Conservation (phyloP, 805 yeast genomes). For the Barnettozyma populi region DNA sequence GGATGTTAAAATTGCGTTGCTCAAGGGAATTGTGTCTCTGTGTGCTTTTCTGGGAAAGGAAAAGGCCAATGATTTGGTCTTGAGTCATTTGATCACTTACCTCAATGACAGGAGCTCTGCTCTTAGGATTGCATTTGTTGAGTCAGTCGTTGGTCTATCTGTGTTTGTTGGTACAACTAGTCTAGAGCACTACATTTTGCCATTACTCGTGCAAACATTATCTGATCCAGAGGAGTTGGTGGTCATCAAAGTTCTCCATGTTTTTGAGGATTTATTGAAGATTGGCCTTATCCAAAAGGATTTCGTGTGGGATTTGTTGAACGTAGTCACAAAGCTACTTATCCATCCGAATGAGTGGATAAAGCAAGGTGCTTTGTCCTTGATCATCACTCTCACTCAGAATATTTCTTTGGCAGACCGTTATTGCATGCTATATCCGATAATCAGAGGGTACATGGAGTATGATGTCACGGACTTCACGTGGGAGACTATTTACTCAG, state of each 20-base stretch:
- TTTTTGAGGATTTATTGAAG: slow-evolving; percentile 49
- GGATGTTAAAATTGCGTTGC: slow-evolving; percentile 62
- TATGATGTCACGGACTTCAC: slow-evolving; percentile 68
- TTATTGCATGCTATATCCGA: slow-evolving; percentile 79
- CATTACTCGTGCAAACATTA: slow-evolving; percentile 76
- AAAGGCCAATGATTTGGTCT: slow-evolving; percentile 78
- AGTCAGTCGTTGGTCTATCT: slow-evolving; percentile 66
- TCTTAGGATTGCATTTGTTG: slow-evolving; percentile 65
- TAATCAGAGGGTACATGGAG: slow-evolving; percentile 67
- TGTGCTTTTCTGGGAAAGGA: slow-evolving; percentile 83
- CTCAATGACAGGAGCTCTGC: slow-evolving; percentile 71
- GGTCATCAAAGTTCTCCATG: slow-evolving; percentile 59
- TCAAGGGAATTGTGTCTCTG: slow-evolving; percentile 67
- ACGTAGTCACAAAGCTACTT: slow-evolving; percentile 47
- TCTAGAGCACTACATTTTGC: slow-evolving; percentile 82
- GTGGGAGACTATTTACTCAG: slow-evolving; percentile 61
- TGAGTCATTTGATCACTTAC: slow-evolving; percentile 89
- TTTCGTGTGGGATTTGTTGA: slow-evolving; percentile 50
- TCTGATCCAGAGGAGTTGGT: slow-evolving; percentile 83
- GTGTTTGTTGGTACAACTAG: slow-evolving; percentile 77
- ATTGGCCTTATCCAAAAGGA: slow-evolving; percentile 50
- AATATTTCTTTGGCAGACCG: slow-evolving; percentile 70
- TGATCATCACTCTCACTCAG: slow-evolving; percentile 57
- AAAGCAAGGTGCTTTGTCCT: slow-evolving; percentile 57
- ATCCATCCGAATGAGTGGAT: slow-evolving; percentile 89